Evolutionary conservation across 768 basidiomycete species (phyloP), one percentile per base, ranked within the genome.

Genomic region (Mycena galericulata): DNA sequence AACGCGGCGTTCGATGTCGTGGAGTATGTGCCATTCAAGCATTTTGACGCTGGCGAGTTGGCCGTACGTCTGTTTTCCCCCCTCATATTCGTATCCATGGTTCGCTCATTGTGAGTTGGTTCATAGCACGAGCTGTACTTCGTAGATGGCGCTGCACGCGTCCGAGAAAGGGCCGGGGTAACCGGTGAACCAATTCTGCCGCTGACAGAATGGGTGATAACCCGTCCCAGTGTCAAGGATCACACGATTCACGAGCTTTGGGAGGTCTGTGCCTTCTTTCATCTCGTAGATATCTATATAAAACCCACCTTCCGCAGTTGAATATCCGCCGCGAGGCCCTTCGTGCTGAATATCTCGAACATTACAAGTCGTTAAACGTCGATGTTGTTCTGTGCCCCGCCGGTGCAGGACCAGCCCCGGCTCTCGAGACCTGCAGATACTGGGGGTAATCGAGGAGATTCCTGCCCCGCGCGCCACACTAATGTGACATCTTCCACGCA

Each of bases 351-450:
- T 80, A 80, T 36, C 72, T 80, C 14, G 75, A 75, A 5, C 74
- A 84, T 38, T 86, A 80, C 82, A 78, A 79, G 46, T 73, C 74
- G 17, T 79, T 82, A 38, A 70, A 71, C 22, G 72, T 84, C 20
- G 85, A 87, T 47, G 81, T 77, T 7, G 73, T 87, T 64, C 71
- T 87, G 17, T 79, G 69, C 29, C 83, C 85, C 15, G 76, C 75
- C 7, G 77, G 73, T 20, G 75, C 80, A 2, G 79, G 75, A 4
- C 77, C 81, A 7, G 84, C 85, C 24, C 72, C 76, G 10, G 80
- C 75, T 7, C 82, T 83, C 38, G 82, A 79, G 43, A 81, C 80
- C 0, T 73, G 77, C 6, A 75, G 74, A 29, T 84, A 82, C 63
- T 81, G 82, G 81, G 78, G 76, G 65, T 83, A 77, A 18, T 20